These are phyloP conservation scores for Schrenkiella parvula DNA, from an alignment of 345 rosid genomes.

Conservation along the genomic window DNA sequence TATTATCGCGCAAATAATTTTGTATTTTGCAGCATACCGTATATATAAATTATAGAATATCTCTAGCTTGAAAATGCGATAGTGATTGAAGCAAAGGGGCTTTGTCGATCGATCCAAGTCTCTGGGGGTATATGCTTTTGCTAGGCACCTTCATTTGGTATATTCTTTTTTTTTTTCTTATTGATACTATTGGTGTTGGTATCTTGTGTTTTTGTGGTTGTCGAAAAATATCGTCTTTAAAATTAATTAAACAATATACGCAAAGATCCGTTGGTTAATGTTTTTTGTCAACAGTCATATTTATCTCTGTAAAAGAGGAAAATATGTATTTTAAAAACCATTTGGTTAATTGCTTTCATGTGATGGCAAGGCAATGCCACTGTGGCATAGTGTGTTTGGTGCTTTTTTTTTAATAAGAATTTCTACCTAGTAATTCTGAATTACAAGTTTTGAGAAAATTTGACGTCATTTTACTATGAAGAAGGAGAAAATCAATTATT, in stretches of 20 bases:
- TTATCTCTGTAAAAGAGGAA: not conserved
- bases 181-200: not conserved
- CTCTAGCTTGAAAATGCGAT: not conserved
- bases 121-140: conserved; percentile 27
- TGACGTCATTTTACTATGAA: too few relatives aligned
- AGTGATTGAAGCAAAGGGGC: not conserved
- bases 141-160: conserved; percentile 21
- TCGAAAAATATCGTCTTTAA: not conserved
- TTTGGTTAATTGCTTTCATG: not conserved
- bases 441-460: too few relatives aligned
- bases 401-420: too few relatives aligned
- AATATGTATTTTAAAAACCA: not conserved
- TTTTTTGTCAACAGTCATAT: not conserved
- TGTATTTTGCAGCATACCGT: too few relatives aligned
- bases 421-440: too few relatives aligned
- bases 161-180: not conserved
- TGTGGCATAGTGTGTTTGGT: not conserved
- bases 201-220: conserved; percentile 17
- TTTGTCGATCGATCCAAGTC: conserved; percentile 8
- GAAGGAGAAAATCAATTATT: too few relatives aligned
- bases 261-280: not conserved
- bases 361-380: not conserved
- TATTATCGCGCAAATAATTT: not conserved
- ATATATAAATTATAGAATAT: not conserved
- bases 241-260: not conserved